Conservation (phyloP, 148 eudicot genomes). For the Tetragonia tetragonoides region DNA sequence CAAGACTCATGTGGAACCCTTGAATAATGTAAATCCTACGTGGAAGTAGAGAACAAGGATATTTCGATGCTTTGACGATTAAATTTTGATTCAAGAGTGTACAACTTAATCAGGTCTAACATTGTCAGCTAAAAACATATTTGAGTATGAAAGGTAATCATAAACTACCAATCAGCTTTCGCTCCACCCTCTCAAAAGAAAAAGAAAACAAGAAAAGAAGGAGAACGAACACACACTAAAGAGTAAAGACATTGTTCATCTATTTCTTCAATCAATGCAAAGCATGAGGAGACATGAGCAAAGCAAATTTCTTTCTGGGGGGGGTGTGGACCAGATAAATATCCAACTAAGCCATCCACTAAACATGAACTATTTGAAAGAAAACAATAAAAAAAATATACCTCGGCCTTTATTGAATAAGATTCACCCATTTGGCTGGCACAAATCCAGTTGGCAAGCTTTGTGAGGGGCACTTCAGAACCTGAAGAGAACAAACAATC, state of each 20-base stretch:
- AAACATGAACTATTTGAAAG: not conserved
- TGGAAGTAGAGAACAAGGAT: not conserved
- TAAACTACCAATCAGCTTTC: too few relatives aligned
- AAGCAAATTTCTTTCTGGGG: not conserved
- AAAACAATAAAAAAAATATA: conserved; percentile 15
- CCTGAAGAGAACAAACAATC: conserved; percentile 40
- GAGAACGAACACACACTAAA: too few relatives aligned
- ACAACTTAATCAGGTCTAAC: not conserved
- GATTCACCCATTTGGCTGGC: conserved; percentile 43
- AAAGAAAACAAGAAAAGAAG: too few relatives aligned
- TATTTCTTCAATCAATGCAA: too few relatives aligned
- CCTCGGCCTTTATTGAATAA: conserved; percentile 39
- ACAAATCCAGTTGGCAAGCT: conserved; percentile 79
- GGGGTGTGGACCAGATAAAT: not conserved
- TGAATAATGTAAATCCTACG: not conserved
- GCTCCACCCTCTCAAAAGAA: too few relatives aligned
- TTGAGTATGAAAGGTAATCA: too few relatives aligned
- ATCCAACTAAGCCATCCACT: not conserved
- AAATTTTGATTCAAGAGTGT: too few relatives aligned
- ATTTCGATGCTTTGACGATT: not conserved
- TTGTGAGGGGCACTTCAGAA: conserved; percentile 58
- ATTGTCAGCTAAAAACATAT: not conserved
- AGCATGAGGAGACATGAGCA: too few relatives aligned
- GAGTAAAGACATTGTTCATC: too few relatives aligned
- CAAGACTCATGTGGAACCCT: not conserved